A percentile compares a stretch with the other conserved stretches of the same genome.
Evolutionary conservation across 768 basidiomycete species (phyloP).

Genomic region (Tricholoma furcatifolium): DNA sequence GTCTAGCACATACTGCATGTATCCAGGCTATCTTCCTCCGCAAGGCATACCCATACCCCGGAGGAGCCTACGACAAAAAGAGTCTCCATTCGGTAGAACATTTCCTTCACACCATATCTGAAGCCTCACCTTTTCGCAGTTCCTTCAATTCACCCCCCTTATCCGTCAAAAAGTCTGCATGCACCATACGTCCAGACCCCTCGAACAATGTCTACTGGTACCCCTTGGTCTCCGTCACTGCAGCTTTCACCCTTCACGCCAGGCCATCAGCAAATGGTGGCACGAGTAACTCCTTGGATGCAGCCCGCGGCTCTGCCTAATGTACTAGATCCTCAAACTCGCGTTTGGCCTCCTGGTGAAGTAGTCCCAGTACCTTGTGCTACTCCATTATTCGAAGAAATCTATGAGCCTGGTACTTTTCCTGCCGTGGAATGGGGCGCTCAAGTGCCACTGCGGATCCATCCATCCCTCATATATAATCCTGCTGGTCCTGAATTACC

Average conservation of each 20-base stretch:
- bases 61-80: not conserved
- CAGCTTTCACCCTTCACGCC: not conserved
- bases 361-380: conserved; percentile 5
- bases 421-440: conserved; percentile 18
- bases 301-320: conserved; percentile 2
- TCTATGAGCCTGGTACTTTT: conserved; percentile 24
- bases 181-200: conserved; percentile 10
- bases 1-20: conserved; percentile 2
- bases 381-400: not conserved
- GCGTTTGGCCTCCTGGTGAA: conserved; percentile 11
- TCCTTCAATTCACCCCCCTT: conserved; percentile 6
- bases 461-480: conserved; percentile 35
- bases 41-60: conserved; percentile 11
- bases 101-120: not conserved
- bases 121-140: conserved; percentile 2
- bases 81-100: conserved; percentile 7
- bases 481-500: conserved; percentile 34
- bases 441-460: conserved; percentile 23
- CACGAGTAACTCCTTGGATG: conserved; percentile 7
- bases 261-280: not conserved
- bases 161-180: conserved; percentile 3
- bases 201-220: not conserved
- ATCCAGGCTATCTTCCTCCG: not conserved
- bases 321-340: conserved; percentile 1
- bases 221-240: not conserved